Conservation (phyloP, 2,329 filamentous ascomycete genomes). For the Penicillium sp. region DNA sequence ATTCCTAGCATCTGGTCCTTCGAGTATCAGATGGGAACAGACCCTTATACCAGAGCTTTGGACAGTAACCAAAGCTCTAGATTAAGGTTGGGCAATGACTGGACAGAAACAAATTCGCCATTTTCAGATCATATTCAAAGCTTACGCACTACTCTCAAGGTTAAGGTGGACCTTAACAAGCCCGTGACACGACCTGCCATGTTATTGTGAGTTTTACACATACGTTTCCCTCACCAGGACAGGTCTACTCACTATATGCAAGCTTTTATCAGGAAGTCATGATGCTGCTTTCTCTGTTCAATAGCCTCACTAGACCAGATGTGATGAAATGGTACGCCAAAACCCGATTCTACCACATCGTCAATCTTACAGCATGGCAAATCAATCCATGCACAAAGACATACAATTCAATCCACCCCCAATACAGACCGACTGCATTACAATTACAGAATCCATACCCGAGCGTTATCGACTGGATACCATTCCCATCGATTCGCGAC, state of each 20-base stretch:
- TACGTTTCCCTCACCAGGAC: not conserved
- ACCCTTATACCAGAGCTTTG: constrained; percentile 6
- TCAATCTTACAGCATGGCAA: constrained; percentile 19
- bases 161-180: not conserved
- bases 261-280: constrained; percentile 14
- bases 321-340: constrained; percentile 20
- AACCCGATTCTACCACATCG: constrained; percentile 20
- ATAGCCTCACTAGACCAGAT: constrained; percentile 16
- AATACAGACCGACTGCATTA: constrained; percentile 6
- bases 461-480: constrained; percentile 12
- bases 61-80: not conserved
- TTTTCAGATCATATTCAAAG: constrained; percentile 11
- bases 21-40: constrained; percentile 11
- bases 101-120: constrained; percentile 11
- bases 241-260: not conserved
- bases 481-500: constrained; percentile 8
- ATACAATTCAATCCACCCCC: constrained; percentile 2
- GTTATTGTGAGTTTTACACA: not conserved
- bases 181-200: not conserved
- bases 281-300: constrained; percentile 14
- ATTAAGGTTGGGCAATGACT: not conserved
- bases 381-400: constrained; percentile 9
- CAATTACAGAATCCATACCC: constrained; percentile 10
- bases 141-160: constrained; percentile 3
- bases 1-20: constrained; percentile 10